phyloP scores from a whole-genome alignment of 192 early-diverging fungal species.

The Backusella macrospora region DNA sequence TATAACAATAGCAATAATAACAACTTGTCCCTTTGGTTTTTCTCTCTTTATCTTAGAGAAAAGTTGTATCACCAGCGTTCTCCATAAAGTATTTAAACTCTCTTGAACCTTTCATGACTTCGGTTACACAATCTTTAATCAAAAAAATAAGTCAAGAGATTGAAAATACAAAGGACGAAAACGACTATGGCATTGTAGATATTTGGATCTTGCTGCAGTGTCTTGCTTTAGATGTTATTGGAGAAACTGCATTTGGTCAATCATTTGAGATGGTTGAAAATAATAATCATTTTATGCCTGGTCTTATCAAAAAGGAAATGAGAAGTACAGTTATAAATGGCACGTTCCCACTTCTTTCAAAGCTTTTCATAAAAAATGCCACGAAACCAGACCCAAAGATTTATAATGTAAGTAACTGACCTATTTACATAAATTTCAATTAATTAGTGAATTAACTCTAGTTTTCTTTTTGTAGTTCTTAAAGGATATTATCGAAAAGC shows the following conservation, averaged over 20 bases:
- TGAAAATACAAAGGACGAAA: constrained; percentile 16
- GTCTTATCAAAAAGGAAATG: constrained; percentile 24
- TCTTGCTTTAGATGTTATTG: constrained; percentile 53
- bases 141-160: constrained; percentile 38
- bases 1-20: neutral
- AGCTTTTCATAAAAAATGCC: neutral
- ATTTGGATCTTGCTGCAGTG: constrained; percentile 41
- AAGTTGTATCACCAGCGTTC: constrained; percentile 54
- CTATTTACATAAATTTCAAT: neutral
- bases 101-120: constrained; percentile 46
- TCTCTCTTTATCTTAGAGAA: constrained; percentile 40
- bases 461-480: constrained; percentile 29
- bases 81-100: constrained; percentile 50
- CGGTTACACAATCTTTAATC: constrained; percentile 31
- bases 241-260: constrained; percentile 53
- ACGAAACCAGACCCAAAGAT: neutral
- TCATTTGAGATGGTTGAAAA: constrained; percentile 55
- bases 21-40: neutral
- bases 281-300: constrained; percentile 44
- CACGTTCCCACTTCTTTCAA: neutral
- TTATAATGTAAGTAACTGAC: neutral
- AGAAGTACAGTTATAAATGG: neutral
- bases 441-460: too few relatives aligned
- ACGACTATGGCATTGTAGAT: constrained; percentile 34
- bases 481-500: constrained; percentile 22